Percentiles rank a stretch among this genome's conserved stretches.
Conservation (phyloP, 2,329 filamentous ascomycete genomes). For the Mycosphaerella sp. region DNA sequence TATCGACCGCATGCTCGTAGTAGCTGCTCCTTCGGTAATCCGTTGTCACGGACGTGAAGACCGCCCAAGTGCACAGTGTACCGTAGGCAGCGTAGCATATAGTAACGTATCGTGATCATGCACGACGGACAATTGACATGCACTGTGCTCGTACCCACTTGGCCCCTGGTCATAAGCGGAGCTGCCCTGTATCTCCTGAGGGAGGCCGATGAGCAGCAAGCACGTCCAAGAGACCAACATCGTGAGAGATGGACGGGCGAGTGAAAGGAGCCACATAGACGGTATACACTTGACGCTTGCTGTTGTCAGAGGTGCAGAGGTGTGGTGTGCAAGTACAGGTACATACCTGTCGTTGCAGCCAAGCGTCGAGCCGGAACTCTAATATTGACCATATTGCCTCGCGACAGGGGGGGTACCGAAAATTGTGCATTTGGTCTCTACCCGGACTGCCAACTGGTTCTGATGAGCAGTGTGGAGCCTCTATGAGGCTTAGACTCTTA, state of each 20-base stretch:
- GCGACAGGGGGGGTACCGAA: no score
- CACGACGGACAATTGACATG: background rate
- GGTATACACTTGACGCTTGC: background rate
- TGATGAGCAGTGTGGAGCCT: no score
- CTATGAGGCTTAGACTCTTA: no score
- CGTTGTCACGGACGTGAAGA: background rate
- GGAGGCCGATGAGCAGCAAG: background rate
- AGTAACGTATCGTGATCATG: background rate
- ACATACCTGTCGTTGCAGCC: background rate
- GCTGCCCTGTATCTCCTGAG: background rate
- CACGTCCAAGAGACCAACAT: background rate
- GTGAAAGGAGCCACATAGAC: background rate
- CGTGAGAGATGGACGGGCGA: background rate
- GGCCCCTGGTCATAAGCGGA: background rate
- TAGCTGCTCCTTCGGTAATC: constrained; percentile 2
- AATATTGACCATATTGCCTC: background rate
- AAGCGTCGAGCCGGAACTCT: background rate
- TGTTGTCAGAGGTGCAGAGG: background rate
- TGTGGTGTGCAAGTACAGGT: background rate
- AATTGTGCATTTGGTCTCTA: no score
- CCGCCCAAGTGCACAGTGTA: background rate
- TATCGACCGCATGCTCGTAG: constrained; percentile 9
- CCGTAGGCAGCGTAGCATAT: background rate
- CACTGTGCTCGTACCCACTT: background rate
- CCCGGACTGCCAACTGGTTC: no score